Evolutionary conservation across 2,329 filamentous ascomycete species (phyloP), one percentile per base, ranked within the genome.

Genomic region (Fusarium agapanthi): DNA sequence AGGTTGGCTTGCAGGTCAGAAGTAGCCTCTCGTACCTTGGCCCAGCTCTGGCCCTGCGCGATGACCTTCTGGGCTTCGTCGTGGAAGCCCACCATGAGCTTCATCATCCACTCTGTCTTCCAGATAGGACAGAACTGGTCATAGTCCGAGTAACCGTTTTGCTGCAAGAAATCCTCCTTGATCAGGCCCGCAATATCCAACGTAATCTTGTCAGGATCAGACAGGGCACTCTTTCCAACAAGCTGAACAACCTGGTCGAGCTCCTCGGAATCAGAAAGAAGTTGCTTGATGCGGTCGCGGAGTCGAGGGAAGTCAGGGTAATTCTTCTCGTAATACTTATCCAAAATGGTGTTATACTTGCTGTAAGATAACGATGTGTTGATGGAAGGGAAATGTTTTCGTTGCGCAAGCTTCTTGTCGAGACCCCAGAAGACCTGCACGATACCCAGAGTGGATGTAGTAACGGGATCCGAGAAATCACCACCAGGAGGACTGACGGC

Each of bases 41-140:
- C 86, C 96, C 96, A 99, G 84, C 86, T 92, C 84, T 95, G 93
- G 69, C 96, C 96, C 83, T 97, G 94, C 11, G 93, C 88, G 80
- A 99, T 89, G 12, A 94, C 95, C 89, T 98, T 98, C 83, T 98
- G 95, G 30, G 94, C 92, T 87, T 99, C 96, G 79, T 99, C 97
- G 82, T 98, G 94, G 89, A 95, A 99, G 65, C 92, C 93, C 88
- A 99, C 93, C 91, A 99, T 98, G 73, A 94, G 92, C 89, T 97
- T 98, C 96, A 99, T 99, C 96, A 99, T 98, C 92, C 96, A 99
- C 83, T 97, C 93, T 1, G 96, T 99, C 92, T 99, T 99, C 96
- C 96, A 99, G 80, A 99, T 89, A 55, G 96, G 96, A 81, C 96
- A 99, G 90, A 97, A 99, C 86, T 98, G 95, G 81, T 99, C 96